Conservation (phyloP, 345 rosid species). For the Eutrema yunnanense region DNA sequence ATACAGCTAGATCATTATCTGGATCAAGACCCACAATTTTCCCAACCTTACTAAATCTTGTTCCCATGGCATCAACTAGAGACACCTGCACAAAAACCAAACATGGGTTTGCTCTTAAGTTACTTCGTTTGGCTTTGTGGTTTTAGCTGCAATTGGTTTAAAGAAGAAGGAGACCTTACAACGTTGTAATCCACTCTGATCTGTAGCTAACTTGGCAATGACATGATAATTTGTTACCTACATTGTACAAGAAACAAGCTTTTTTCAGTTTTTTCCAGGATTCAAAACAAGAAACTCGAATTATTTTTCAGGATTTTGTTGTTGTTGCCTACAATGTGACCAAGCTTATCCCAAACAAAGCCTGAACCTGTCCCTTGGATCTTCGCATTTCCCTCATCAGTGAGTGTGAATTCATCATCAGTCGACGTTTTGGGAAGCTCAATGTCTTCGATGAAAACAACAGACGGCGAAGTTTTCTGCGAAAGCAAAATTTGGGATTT, state of each 20-base stretch:
- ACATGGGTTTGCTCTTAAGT: background rate
- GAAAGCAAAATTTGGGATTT: background rate
- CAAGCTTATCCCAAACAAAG: conserved; percentile 90
- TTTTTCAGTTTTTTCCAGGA: background rate
- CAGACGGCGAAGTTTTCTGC: conserved; percentile 69
- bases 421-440: conserved; percentile 44
- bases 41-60: conserved; percentile 55
- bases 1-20: conserved; percentile 74
- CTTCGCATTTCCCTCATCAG: conserved; percentile 41
- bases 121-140: background rate
- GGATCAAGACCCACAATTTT: conserved; percentile 71
- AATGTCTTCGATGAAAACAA: conserved; percentile 68
- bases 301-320: background rate
- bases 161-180: conserved; percentile 59
- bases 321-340: conserved; percentile 69
- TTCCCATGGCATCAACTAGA: conserved; percentile 62
- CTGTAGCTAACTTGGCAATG: conserved; percentile 69
- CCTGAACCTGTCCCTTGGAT: conserved; percentile 91
- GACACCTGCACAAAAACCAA: conserved; percentile 34
- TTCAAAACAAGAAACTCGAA: background rate
- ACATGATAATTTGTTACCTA: conserved; percentile 93
- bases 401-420: conserved; percentile 8
- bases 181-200: conserved; percentile 59
- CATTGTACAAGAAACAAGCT: conserved; percentile 2
- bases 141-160: background rate